Evolutionary conservation across 495 filamentous ascomycete genomes (phyloP).

Genomic region (Astrothelium macrocarpum): DNA sequence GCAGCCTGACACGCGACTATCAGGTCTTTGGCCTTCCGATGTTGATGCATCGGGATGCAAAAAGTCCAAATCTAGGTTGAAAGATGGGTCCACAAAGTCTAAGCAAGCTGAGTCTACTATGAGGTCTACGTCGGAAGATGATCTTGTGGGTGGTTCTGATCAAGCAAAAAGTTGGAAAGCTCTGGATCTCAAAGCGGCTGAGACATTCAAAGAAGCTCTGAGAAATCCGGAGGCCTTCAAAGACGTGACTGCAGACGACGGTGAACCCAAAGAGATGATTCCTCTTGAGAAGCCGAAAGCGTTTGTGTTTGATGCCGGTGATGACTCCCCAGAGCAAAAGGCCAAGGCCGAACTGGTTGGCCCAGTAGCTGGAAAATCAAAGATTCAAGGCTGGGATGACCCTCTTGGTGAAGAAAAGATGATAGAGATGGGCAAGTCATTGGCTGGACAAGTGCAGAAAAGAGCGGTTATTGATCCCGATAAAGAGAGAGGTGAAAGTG

Average conservation of each 20-base stretch:
- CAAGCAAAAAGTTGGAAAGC: background rate
- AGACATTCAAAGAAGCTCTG: conserved; percentile 2
- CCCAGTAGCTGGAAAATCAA: conserved; percentile 1
- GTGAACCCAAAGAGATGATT: background rate
- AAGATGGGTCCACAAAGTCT: background rate
- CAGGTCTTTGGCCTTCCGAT: conserved; percentile 73
- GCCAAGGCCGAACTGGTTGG: background rate
- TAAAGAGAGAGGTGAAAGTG: background rate
- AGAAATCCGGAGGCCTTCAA: background rate
- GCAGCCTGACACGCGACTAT: conserved; percentile 63
- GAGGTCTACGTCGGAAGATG: background rate
- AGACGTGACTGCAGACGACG: background rate
- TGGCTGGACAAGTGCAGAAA: background rate
- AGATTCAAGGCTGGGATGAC: conserved; percentile 3
- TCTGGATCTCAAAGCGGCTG: background rate
- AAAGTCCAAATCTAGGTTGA: background rate
- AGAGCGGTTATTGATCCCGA: conserved; percentile 3
- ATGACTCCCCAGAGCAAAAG: background rate
- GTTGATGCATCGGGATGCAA: conserved; percentile 56
- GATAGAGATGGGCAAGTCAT: background rate
- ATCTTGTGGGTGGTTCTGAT: background rate
- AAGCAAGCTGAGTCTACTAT: background rate
- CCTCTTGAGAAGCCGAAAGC: background rate
- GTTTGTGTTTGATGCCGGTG: background rate
- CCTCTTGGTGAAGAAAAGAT: background rate